Evolutionary conservation across 2,329 filamentous ascomycete species (phyloP).

Genomic region (Rasamsonia emersonii): DNA sequence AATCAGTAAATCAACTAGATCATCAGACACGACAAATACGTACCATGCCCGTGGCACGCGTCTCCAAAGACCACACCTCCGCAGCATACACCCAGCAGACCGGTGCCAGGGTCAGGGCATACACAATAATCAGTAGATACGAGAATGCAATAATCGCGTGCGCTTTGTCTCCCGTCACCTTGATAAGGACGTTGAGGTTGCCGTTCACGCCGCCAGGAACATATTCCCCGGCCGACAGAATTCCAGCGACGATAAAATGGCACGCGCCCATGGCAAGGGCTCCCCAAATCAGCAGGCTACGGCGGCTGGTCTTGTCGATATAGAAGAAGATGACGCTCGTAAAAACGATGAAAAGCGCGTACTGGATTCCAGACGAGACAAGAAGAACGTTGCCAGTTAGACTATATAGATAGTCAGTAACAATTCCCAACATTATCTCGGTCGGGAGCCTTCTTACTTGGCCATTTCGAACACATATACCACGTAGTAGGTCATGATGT

Average conservation of each 20-base stretch:
- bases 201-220: constrained; percentile 38
- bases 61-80: constrained; percentile 56
- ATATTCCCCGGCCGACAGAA: constrained; percentile 33
- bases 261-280: constrained; percentile 27
- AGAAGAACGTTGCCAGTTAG: constrained; percentile 27
- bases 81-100: constrained; percentile 59
- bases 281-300: constrained; percentile 11
- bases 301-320: constrained; percentile 12
- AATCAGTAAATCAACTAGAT: no score
- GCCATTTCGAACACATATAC: constrained; percentile 34
- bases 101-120: constrained; percentile 55
- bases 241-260: constrained; percentile 40
- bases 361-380: constrained; percentile 22
- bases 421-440: background rate
- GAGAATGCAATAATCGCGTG: constrained; percentile 58
- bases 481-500: constrained; percentile 30
- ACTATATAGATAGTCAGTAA: constrained; percentile 3
- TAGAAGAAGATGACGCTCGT: constrained; percentile 18
- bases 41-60: constrained; percentile 51
- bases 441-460: constrained; percentile 1
- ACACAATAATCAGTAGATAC: constrained; percentile 56
- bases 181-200: constrained; percentile 46
- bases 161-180: constrained; percentile 44
- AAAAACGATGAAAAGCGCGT: constrained; percentile 24
- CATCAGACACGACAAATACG: background rate